Percentiles rank a stretch among this genome's conserved stretches.
Conservation (phyloP, 148 eudicot species). For the Cornus suecica region DNA sequence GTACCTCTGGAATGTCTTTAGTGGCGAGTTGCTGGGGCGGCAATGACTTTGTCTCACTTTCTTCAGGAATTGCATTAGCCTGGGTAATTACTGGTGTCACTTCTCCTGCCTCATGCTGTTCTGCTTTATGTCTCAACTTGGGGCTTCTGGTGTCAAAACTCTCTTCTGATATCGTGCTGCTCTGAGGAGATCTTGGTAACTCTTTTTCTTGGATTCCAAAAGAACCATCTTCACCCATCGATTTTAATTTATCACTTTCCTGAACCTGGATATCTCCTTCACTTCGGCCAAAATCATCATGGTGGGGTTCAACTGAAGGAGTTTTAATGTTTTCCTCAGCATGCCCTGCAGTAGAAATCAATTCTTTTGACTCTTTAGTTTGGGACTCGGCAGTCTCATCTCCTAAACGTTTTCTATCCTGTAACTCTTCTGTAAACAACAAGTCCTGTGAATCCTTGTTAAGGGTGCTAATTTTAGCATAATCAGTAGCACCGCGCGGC, state of each 20-base stretch:
- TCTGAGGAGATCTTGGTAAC: constrained; percentile 23
- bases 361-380: constrained; percentile 28
- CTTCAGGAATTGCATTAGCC: constrained; percentile 29
- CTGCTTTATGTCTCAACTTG: constrained; percentile 28
- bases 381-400: constrained; percentile 23
- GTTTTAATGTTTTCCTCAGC: constrained; percentile 29
- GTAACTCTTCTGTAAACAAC: constrained; percentile 17
- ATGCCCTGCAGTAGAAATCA: constrained; percentile 28
- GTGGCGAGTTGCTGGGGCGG: constrained; percentile 24
- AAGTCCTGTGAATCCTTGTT: constrained; percentile 21
- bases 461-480: constrained; percentile 15
- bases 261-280: constrained; percentile 26
- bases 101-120: constrained; percentile 36
- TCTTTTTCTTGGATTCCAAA: constrained; percentile 29
- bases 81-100: constrained; percentile 20
- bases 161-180: constrained; percentile 33
- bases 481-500: constrained; percentile 21
- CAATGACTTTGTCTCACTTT: constrained; percentile 24
- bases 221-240: constrained; percentile 21
- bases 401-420: constrained; percentile 18
- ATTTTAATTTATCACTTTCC: constrained; percentile 15
- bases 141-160: constrained; percentile 25
- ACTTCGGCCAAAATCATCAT: constrained; percentile 29
- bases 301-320: constrained; percentile 24
- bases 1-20: constrained; percentile 46